phyloP scores from a whole-genome alignment of 2,329 filamentous ascomycete genomes.

The Aspergillus sclerotialis region DNA sequence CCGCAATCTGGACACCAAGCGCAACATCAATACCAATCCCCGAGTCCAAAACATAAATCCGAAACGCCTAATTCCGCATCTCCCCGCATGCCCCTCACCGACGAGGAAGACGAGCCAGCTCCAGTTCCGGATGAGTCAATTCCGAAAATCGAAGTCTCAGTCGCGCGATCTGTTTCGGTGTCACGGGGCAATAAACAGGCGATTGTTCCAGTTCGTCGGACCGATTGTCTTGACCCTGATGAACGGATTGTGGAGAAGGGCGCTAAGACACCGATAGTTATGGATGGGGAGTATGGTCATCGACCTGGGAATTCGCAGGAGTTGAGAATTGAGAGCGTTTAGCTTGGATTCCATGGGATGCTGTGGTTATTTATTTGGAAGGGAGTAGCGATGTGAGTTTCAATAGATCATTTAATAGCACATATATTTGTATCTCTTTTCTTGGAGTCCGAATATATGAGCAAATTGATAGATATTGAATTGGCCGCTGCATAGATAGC shows the following conservation, averaged over 20 bases:
- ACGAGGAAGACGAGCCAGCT: constrained; percentile 7
- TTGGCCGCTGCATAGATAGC: too few relatives aligned
- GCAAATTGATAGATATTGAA: too few relatives aligned
- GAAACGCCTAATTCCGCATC: constrained; percentile 1
- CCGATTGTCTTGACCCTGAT: constrained; percentile 16
- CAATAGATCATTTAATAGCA: too few relatives aligned
- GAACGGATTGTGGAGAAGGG: constrained; percentile 23
- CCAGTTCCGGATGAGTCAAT: constrained; percentile 5
- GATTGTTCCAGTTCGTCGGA: constrained; percentile 27
- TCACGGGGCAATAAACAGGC: constrained; percentile 27
- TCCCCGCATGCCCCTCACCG: constrained; percentile 11
- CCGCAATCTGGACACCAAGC: too few relatives aligned
- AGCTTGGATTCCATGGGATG: too few relatives aligned
- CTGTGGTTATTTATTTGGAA: too few relatives aligned
- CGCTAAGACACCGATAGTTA: constrained; percentile 21
- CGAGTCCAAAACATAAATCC: neutral
- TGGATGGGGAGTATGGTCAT: constrained; percentile 22
- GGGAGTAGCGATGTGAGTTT: too few relatives aligned
- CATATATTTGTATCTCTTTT: too few relatives aligned
- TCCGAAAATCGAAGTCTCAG: constrained; percentile 27
- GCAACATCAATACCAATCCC: too few relatives aligned
- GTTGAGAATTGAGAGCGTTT: constrained; percentile 23
- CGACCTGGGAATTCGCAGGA: constrained; percentile 26
- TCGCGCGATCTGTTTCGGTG: constrained; percentile 33
- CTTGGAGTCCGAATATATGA: too few relatives aligned